phyloP scores from a whole-genome alignment of 164 flowering plant genomes.

The Umbilicus rupestris region DNA sequence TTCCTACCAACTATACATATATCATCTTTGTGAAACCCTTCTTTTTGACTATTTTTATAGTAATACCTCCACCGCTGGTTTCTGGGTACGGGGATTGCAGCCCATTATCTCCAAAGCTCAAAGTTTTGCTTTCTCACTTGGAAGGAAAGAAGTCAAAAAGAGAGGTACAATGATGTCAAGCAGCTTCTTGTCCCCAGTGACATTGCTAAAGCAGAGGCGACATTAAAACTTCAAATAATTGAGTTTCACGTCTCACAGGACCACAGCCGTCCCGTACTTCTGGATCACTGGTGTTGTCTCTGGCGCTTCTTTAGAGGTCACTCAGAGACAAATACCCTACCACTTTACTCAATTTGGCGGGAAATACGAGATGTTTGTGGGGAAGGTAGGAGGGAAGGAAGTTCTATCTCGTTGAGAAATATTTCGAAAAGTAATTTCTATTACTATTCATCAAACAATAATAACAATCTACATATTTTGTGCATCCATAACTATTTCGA shows the following conservation, averaged over 20 bases:
- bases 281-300: no score
- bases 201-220: constrained; percentile 3
- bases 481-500: no score
- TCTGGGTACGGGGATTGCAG: constrained; percentile 10
- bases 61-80: not conserved
- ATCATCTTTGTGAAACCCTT: constrained; percentile 5
- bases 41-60: not conserved
- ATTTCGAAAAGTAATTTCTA: no score
- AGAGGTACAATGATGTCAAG: not conserved
- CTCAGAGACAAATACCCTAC: no score
- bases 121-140: not conserved
- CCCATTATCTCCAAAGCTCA: constrained; percentile 3
- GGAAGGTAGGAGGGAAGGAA: no score
- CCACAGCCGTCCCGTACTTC: no score
- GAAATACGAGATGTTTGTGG: no score
- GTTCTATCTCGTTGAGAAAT: no score
- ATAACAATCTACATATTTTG: no score
- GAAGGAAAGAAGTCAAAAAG: not conserved
- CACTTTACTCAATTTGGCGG: no score
- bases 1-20: not conserved
- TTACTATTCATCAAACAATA: no score
- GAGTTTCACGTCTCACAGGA: not conserved
- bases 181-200: not conserved
- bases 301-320: no score
- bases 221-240: not conserved